phyloP scores from a whole-genome alignment of 2,329 filamentous ascomycete species.

The Penicillium sp. region DNA sequence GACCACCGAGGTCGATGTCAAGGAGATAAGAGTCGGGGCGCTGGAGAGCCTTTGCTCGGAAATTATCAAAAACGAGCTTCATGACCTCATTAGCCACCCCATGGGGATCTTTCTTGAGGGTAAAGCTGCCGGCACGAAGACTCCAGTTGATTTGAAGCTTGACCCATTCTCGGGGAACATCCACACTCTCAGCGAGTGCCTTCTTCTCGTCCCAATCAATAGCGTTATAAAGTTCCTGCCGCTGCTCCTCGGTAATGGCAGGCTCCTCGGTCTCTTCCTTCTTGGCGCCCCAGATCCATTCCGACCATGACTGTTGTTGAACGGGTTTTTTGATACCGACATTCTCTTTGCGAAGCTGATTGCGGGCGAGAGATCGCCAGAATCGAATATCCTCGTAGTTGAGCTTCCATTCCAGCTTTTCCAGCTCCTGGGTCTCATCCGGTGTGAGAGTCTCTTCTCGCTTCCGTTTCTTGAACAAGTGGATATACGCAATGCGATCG shows the following conservation, averaged over 20 bases:
- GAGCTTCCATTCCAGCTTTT: conserved; percentile 78
- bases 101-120: conserved; percentile 79
- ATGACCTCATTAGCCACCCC: conserved; percentile 76
- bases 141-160: conserved; percentile 91
- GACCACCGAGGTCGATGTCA: conserved; percentile 83
- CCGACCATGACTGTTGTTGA: conserved; percentile 79
- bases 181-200: conserved; percentile 79
- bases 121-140: conserved; percentile 94
- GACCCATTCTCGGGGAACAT: conserved; percentile 83
- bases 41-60: conserved; percentile 84
- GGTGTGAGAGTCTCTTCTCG: conserved; percentile 65
- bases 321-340: conserved; percentile 72
- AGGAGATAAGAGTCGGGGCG: conserved; percentile 86
- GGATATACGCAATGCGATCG: conserved; percentile 82
- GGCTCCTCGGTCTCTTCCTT: conserved; percentile 71
- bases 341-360: conserved; percentile 92
- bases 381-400: conserved; percentile 94
- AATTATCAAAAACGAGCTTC: conserved; percentile 89
- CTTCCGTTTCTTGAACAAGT: conserved; percentile 92
- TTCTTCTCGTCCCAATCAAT: conserved; percentile 99
- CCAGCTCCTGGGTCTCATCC: conserved; percentile 69
- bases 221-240: conserved; percentile 92
- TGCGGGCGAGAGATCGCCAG: conserved; percentile 91
- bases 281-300: conserved; percentile 88
- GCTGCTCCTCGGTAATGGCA: conserved; percentile 90